A percentile compares a stretch with the other conserved stretches of the same genome.
Evolutionary conservation across 1,284 basidiomycete species (phyloP).

Genomic region (Trametes pubescens): DNA sequence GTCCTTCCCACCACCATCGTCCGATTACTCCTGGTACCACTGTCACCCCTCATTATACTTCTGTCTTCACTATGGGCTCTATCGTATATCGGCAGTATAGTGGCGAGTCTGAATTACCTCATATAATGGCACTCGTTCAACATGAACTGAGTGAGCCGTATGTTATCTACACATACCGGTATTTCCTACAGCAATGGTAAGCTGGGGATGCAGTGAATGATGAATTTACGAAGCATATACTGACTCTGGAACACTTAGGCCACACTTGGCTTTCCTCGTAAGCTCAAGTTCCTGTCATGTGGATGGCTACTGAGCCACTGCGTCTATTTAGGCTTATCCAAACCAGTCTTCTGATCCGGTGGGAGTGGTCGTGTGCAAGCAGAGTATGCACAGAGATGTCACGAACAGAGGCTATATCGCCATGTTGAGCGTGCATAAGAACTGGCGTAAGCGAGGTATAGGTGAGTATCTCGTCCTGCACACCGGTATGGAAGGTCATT

Average conservation of each 20-base stretch:
- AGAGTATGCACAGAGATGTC: conserved; percentile 82
- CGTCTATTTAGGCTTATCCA: conserved; percentile 60
- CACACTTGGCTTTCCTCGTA: conserved; percentile 92
- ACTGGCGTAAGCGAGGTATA: conserved; percentile 88
- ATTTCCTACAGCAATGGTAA: conserved; percentile 94
- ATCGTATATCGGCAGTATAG: conserved; percentile 77
- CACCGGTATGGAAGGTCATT: neutral
- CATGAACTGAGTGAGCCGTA: conserved; percentile 95
- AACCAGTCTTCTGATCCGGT: conserved; percentile 68
- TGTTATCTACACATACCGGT: conserved; percentile 93
- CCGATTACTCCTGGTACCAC: conserved; percentile 9
- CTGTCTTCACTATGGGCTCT: conserved; percentile 49
- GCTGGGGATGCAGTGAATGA: conserved; percentile 36
- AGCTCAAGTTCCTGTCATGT: conserved; percentile 36
- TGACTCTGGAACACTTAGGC: conserved; percentile 62
- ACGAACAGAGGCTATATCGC: conserved; percentile 95
- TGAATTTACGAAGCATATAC: conserved; percentile 1
- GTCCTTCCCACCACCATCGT: conserved; percentile 20
- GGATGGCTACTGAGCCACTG: conserved; percentile 15
- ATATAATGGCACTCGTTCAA: conserved; percentile 89
- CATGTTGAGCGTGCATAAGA: conserved; percentile 90
- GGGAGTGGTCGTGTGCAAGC: conserved; percentile 96
- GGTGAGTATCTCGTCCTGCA: conserved; percentile 62
- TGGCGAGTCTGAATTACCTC: conserved; percentile 81
- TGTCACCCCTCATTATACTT: conserved; percentile 5